Evolutionary conservation across 352 stramenopile genomes (phyloP), one percentile per base, ranked within the genome.

Genomic region (Phytophthora kernoviae): DNA sequence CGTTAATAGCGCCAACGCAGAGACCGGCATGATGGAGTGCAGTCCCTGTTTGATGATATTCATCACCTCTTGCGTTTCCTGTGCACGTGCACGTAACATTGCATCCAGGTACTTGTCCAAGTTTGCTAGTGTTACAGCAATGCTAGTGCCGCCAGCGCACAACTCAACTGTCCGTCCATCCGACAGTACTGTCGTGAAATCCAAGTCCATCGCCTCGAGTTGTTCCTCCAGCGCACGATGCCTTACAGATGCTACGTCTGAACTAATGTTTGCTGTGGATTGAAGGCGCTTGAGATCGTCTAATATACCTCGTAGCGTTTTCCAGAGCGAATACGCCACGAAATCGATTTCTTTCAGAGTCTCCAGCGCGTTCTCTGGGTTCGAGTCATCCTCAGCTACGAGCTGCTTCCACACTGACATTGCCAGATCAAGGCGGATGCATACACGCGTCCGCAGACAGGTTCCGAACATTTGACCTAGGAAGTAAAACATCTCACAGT

Each of bases 381-480:
- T 60, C 30, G 58, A 63, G 10, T 74, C 58, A 2, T 79, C 65
- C 34, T 87, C 71, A 3, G 61, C 80, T 8, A 88, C 79, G 12
- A 93, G 69, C 17, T 89, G 72, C 52, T 93, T 88, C 83, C 84
- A 96, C 14, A 91, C 79, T 0, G 68, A 79, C 36, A 78, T 79
- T 1, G 81, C 79, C 5, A 96, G 61, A 45, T 93, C 83, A 1
- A 96, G 68, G 11, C 83, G 81, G 15, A 94, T 68, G 18, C 85
- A 90, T 1, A 96, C 86, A 1, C 80, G 67, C 40, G 81, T 96
- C 8, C 91, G 80, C 7, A 98, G 66, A 40, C 88, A 91, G 27
- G 91, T 91, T 0, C 90, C 92, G 9, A 98, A 74, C 62, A 98
- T 87, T 59, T 98, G 84, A 1, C 92, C 92, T 11, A 98, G 52